Percentiles rank a stretch among this genome's conserved stretches.
Evolutionary conservation across 257 asterid genomes (phyloP).

Genomic region (Avicennia marina): DNA sequence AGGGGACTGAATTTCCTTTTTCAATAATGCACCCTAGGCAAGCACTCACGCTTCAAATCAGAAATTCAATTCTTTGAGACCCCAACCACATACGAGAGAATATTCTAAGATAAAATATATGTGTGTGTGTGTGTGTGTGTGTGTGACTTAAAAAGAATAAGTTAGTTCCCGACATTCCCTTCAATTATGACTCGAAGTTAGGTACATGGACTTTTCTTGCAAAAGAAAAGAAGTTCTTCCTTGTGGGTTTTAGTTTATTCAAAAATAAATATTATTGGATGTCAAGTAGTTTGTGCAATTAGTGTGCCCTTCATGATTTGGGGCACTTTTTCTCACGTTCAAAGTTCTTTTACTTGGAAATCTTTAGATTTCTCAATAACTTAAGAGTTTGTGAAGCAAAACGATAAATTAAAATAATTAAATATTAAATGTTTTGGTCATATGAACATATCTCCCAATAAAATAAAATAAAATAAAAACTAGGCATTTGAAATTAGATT

Average conservation of each 20-base stretch:
- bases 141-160: neutral
- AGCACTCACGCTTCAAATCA: conserved; percentile 11
- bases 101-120: neutral
- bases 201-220: conserved; percentile 15
- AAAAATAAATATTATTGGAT: neutral
- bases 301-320: neutral
- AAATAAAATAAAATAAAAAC: too few species aligned
- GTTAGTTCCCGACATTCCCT: conserved; percentile 19
- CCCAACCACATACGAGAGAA: conserved; percentile 27
- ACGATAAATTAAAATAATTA: too few species aligned
- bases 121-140: too few species aligned
- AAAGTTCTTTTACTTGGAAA: too few species aligned
- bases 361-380: too few species aligned
- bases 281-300: conserved; percentile 2
- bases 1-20: conserved; percentile 18
- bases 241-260: neutral
- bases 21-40: conserved; percentile 2
- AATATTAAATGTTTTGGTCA: too few species aligned
- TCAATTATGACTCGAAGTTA: conserved; percentile 22
- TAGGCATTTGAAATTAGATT: too few species aligned
- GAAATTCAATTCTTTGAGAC: conserved; percentile 17
- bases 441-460: too few species aligned
- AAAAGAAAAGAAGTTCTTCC: neutral
- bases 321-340: neutral
- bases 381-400: too few species aligned